These are phyloP conservation scores for Sporothrix pseudoabietina DNA, from an alignment of 2,329 filamentous ascomycete species.

Conservation along the genomic window DNA sequence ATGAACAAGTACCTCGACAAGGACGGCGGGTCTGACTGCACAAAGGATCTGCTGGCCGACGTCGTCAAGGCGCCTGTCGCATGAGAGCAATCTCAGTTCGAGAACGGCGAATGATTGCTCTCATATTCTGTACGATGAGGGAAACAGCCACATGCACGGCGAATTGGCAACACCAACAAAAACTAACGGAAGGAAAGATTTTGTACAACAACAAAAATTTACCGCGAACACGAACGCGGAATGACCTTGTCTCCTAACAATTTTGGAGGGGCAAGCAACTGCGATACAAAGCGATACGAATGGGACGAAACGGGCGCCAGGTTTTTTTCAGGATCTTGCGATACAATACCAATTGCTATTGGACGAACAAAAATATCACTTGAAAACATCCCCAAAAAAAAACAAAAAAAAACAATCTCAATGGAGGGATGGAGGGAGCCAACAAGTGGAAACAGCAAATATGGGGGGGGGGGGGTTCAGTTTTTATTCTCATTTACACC, in stretches of 20 bases:
- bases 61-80: background rate
- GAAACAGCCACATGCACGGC: conserved; percentile 13
- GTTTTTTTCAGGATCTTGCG: conserved; percentile 3
- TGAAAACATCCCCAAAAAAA: conserved; percentile 1
- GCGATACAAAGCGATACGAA: conserved; percentile 13
- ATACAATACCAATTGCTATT: conserved; percentile 8
- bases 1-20: conserved; percentile 65
- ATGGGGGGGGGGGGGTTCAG: background rate
- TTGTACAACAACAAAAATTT: conserved; percentile 21
- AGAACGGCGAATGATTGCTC: background rate
- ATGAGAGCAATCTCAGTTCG: background rate
- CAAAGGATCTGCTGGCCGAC: conserved; percentile 19
- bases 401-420: background rate
- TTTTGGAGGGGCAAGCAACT: background rate
- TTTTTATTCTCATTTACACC: conserved; percentile 22
- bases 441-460: conserved; percentile 17
- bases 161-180: background rate
- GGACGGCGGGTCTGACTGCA: conserved; percentile 27
- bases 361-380: background rate
- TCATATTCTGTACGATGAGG: background rate
- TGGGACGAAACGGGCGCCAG: conserved; percentile 14
- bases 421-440: background rate
- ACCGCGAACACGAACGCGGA: conserved; percentile 11
- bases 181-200: background rate
- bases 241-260: background rate